Evolutionary conservation across 108 stramenopile species (phyloP), one percentile per base, ranked within the genome.

Genomic region (Cyclostephanos tholiformis): DNA sequence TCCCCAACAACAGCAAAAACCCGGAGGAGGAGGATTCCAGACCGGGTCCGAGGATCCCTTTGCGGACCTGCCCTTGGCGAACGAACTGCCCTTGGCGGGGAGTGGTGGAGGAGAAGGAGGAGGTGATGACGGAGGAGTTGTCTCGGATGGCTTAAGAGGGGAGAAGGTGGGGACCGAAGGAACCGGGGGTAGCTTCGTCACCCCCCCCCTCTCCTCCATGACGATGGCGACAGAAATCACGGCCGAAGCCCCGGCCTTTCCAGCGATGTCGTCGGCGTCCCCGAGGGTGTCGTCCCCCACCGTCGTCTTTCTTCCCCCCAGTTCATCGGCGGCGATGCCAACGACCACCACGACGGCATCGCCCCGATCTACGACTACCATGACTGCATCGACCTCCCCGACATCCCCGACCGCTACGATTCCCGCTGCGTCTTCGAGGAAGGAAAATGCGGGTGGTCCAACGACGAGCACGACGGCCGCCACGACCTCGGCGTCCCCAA

Each of bases 11-110:
- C 60, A 69, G 30, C 51, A 63, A 25, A 20, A 20, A 58, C 41
- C 35, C 11, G 56, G 32, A 64, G 60, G 49, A 48, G 69, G 65
- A 60, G 86, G 77, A 75, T 68, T 80, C 67, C 67, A 74, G 63
- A 55, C 71, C 39, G 84, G 85, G 48, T 80, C 67, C 16, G 84
- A 71, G 44, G 94, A 95, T 84, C 94, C 94, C 16, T 95, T 95
- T 84, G 94, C 94, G 52, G 91, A 58, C 30, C 30, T 58, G 30
- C 57, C 57, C 16, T 32, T 58, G 26, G 27, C 30, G 57, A 32
- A 32, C 32, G 91, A 58, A 16, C 30, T 58, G 57, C 57, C 57
- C 16, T 58, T 58, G 26, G 27, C 30, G 57, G 29, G 29, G 82
- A 27, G 77, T 95, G 73, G 82, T 86, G 26, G 74, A 61, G 17